Conservation (phyloP, 805 yeast genomes). For the Wickerhamomyces chaumierensis region DNA sequence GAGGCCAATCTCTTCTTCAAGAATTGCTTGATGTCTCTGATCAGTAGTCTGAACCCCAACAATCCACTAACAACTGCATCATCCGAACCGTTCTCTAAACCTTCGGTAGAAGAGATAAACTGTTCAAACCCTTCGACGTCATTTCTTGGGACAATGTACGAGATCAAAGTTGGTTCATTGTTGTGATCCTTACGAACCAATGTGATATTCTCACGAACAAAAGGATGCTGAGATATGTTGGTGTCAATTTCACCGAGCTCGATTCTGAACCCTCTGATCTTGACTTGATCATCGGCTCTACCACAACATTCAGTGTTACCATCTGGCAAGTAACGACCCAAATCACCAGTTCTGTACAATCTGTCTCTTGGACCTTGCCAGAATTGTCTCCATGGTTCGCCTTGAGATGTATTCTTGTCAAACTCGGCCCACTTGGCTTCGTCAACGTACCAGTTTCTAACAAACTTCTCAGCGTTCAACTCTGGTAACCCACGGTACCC, state of each 20-base stretch:
- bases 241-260: constrained; percentile 98
- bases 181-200: constrained; percentile 85
- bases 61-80: constrained; percentile 73
- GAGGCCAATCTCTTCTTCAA: constrained; percentile 83
- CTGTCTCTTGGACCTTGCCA: constrained; percentile 97
- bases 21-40: constrained; percentile 71
- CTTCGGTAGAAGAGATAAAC: constrained; percentile 29
- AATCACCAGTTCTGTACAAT: constrained; percentile 91
- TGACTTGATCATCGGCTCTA: constrained; percentile 97
- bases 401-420: constrained; percentile 35
- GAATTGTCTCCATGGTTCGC: constrained; percentile 55
- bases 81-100: constrained; percentile 27
- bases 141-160: constrained; percentile 81
- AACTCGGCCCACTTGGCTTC: constrained; percentile 48
- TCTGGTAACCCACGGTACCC: constrained; percentile 92
- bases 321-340: constrained; percentile 92
- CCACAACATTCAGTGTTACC: constrained; percentile 98
- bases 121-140: constrained; percentile 36
- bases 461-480: constrained; percentile 75
- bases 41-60: constrained; percentile 61
- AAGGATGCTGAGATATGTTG: constrained; percentile 86
- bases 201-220: constrained; percentile 87
- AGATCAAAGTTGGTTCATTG: constrained; percentile 83
- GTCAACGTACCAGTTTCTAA: constrained; percentile 83
- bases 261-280: constrained; percentile 96